Conservation (phyloP, 1,139 yeast genomes). For the Hemisphaericaspora xylofermentans region DNA sequence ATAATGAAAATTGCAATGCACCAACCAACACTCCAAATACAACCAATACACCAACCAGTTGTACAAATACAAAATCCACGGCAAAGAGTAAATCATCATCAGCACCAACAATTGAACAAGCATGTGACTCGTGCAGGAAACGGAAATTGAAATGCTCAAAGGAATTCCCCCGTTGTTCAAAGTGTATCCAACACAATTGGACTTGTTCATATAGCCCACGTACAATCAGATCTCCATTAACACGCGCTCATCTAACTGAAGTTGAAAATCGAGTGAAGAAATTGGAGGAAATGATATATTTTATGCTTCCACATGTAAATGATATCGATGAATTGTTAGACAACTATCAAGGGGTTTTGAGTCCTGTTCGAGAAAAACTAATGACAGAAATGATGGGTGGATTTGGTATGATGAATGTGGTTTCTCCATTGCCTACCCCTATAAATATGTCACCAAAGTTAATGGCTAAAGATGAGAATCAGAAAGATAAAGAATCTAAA, state of each 20-base stretch:
- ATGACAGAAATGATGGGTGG: constrained; percentile 2
- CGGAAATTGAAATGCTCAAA: constrained; percentile 58
- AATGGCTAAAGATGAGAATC: neutral
- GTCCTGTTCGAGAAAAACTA: constrained; percentile 13
- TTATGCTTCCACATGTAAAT: constrained; percentile 30
- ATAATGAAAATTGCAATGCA: neutral
- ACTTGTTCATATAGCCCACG: constrained; percentile 77
- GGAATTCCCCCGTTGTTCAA: constrained; percentile 73
- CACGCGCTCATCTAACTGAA: constrained; percentile 75
- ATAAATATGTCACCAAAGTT: constrained; percentile 4
- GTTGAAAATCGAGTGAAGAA: constrained; percentile 65
- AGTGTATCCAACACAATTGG: constrained; percentile 73
- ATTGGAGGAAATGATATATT: constrained; percentile 53
- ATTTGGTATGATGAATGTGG: constrained; percentile 3
- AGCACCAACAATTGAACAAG: constrained; percentile 40
- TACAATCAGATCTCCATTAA: constrained; percentile 74
- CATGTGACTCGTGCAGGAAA: constrained; percentile 60
- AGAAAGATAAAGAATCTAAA: neutral
- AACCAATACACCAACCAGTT: neutral
- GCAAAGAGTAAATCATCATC: neutral
- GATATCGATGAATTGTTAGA: constrained; percentile 30
- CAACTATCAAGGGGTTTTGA: constrained; percentile 23
- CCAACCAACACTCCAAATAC: neutral
- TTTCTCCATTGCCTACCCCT: constrained; percentile 10
- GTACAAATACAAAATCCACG: neutral